Base-by-base conservation (phyloP, 1,139 yeast genomes). In the Arxiozyma telluris region DNA sequence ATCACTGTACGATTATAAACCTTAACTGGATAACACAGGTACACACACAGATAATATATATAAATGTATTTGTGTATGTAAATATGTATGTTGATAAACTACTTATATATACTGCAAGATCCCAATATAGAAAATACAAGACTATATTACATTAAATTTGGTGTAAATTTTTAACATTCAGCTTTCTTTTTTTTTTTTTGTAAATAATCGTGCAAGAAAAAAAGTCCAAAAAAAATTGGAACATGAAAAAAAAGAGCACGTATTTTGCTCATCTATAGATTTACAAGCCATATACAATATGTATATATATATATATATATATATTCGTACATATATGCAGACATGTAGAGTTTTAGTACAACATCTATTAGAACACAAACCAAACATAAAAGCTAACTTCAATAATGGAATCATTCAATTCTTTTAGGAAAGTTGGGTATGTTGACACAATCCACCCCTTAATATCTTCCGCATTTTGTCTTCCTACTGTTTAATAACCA, bases 391-490 rank as follows among this genome's bases (percentile, higher is more conserved):
- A 34, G 30, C 43, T 12, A 12, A 2, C 39, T 34, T 25, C 25
- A 52, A 53, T 43, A 9, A 54, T 58, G 56, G 57, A 53, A 34
- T 38, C 52, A 9, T 47, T 50, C 15, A 59, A 59, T 53, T 62
- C 64, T 4, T 64, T 63, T 50, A 59, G 57, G 45, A 57, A 60
- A 43, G 49, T 65, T 46, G 67, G 66, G 67, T 64, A 64, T 54
- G 66, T 59, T 34, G 39, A 34, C n/a, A 34, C 39, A 34, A 34
- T 12, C n/a, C 39, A 12, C 39, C 39, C 39, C n/a, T 34, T 34
- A 4, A 34, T 12, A 34, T 34, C n/a, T 15, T 15, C 17, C 6
- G 8, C 6, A 15, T 34, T 15, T 3, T 12, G 3, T 34, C n/a
- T 6, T 23, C n/a, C 39, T 8, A 34, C n/a, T 39, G 18, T 8